Conservation (phyloP, 192 early-diverging fungal species). For the Gaertneriomyces sp. region DNA sequence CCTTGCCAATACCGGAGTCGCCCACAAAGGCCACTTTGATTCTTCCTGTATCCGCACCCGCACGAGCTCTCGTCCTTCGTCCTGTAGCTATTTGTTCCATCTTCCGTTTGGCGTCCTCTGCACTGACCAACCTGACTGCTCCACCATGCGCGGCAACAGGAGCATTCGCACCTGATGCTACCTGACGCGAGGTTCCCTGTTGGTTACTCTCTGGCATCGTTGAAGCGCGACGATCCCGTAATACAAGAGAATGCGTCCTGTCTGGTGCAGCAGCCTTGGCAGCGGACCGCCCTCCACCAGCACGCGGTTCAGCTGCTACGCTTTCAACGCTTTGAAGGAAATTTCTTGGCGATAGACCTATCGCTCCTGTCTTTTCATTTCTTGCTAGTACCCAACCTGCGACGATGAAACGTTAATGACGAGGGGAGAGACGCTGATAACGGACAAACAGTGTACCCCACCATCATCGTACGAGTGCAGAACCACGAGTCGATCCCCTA, state of each 20-base stretch:
- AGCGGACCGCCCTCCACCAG: not conserved
- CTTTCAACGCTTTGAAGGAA: slow-evolving; percentile 14
- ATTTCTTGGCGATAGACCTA: slow-evolving; percentile 23
- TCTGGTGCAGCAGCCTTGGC: slow-evolving; percentile 10
- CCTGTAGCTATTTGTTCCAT: not conserved
- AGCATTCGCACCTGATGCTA: not conserved
- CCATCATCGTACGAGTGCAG: slow-evolving; percentile 29
- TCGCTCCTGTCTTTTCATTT: slow-evolving; percentile 9
- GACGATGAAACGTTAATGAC: not conserved
- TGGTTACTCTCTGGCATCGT: too few relatives aligned
- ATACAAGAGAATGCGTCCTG: slow-evolving; percentile 9
- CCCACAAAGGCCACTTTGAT: slow-evolving; percentile 37
- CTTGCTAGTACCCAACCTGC: slow-evolving; percentile 23
- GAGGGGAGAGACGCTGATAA: not conserved
- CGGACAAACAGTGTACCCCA: not conserved
- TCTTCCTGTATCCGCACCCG: slow-evolving; percentile 24
- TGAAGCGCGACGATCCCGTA: slow-evolving; percentile 11
- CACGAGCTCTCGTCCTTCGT: slow-evolving; percentile 8
- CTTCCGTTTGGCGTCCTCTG: slow-evolving; percentile 10
- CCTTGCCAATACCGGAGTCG: slow-evolving; percentile 48
- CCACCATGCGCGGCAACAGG: not conserved
- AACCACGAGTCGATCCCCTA: slow-evolving; percentile 14
- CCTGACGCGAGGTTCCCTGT: not conserved
- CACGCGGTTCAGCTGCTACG: not conserved
- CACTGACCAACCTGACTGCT: not conserved